Percentiles rank a stretch among this genome's conserved stretches.
phyloP scores from a whole-genome alignment of 345 rosid genomes.

The Trapa incisa region DNA sequence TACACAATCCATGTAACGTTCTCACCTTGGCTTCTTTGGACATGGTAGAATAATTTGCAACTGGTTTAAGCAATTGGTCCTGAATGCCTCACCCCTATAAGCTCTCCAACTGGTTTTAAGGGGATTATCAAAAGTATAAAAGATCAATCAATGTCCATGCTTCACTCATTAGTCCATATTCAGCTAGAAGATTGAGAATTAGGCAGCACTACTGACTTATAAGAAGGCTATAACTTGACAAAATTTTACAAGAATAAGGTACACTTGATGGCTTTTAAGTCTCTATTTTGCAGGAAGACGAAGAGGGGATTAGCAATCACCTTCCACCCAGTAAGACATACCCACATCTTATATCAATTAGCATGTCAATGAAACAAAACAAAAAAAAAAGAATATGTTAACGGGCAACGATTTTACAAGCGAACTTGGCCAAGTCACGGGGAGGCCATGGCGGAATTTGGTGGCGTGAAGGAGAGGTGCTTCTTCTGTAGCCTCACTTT shows the following conservation, averaged over 20 bases:
- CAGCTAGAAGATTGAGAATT: neutral
- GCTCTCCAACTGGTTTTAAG: neutral
- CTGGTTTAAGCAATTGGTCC: no score
- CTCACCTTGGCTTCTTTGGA: no score
- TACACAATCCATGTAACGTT: no score
- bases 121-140: neutral
- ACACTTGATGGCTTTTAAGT: neutral
- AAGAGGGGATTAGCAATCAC: conserved; percentile 16
- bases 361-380: neutral
- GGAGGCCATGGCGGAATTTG: neutral
- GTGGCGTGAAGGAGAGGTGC: conserved; percentile 17
- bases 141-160: neutral
- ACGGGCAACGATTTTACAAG: neutral
- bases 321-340: conserved; percentile 8
- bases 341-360: neutral
- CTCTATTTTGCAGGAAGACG: conserved; percentile 1
- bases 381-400: neutral
- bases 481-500: conserved; percentile 60
- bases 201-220: neutral
- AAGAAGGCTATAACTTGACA: conserved; percentile 4
- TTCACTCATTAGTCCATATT: neutral
- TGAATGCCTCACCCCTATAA: no score
- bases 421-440: neutral
- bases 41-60: no score
- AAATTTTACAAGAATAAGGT: conserved; percentile 7